Conservation (phyloP, 1,284 basidiomycete species). For the Taiwanofungus camphoratus region DNA sequence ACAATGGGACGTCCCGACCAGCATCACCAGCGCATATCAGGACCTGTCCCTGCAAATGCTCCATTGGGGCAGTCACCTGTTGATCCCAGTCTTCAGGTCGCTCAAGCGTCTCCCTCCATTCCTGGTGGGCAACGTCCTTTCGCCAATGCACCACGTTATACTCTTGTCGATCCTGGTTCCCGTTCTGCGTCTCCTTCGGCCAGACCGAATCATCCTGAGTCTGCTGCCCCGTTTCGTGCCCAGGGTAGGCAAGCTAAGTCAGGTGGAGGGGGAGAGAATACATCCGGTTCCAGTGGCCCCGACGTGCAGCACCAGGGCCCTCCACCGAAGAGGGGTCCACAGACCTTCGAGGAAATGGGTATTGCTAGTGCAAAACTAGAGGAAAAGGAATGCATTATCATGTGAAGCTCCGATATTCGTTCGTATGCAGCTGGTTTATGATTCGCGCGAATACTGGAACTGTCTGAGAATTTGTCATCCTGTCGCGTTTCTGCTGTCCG, state of each 20-base stretch:
- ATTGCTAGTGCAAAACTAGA: conserved; percentile 69
- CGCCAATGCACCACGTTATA: conserved; percentile 26
- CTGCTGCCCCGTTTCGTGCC: conserved; percentile 1
- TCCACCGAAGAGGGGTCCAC: conserved; percentile 40
- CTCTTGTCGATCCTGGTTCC: conserved; percentile 24
- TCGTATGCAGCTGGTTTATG: too few relatives aligned
- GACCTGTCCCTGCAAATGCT: too few relatives aligned
- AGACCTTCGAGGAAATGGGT: conserved; percentile 93
- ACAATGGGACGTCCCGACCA: too few relatives aligned
- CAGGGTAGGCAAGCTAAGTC: background rate
- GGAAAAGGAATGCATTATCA: conserved; percentile 79
- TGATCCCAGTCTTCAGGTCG: too few relatives aligned
- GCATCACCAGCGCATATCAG: too few relatives aligned
- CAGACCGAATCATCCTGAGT: too few relatives aligned
- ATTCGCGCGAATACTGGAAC: too few relatives aligned
- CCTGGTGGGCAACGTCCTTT: conserved; percentile 14
- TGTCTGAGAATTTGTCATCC: too few relatives aligned
- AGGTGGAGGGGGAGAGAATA: background rate
- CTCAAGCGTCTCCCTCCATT: too few relatives aligned
- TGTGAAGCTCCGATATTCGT: conserved; percentile 56
- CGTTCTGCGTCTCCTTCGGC: conserved; percentile 10
- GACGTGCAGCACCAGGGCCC: conserved; percentile 2
- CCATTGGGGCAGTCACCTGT: too few relatives aligned
- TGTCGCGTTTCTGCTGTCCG: too few relatives aligned
- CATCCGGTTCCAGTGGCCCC: background rate